Percentiles rank a stretch among this genome's conserved stretches.
These are phyloP conservation scores for Stephanodiscus triporus DNA, from an alignment of 108 stramenopile species.

Conservation along the genomic window DNA sequence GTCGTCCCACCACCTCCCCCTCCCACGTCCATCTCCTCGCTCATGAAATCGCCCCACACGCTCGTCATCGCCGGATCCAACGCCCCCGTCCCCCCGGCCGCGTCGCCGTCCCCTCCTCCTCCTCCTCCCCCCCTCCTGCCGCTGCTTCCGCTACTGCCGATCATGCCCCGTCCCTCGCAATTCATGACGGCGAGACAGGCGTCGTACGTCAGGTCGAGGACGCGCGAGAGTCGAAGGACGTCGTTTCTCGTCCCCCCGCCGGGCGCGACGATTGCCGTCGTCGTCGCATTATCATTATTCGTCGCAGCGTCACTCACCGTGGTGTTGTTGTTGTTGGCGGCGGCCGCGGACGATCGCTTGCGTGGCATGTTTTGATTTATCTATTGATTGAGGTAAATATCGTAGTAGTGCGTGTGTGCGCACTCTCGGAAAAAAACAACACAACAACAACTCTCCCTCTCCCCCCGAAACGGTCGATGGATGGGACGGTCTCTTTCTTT, in stretches of 20 bases:
- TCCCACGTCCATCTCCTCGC: slow-evolving; percentile 61
- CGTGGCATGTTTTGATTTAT: background rate
- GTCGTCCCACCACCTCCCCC: too few species aligned
- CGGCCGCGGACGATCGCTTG: background rate
- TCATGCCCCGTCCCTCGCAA: slow-evolving; percentile 70
- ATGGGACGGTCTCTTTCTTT: too few species aligned
- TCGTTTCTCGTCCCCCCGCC: slow-evolving; percentile 33
- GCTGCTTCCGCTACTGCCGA: slow-evolving; percentile 27
- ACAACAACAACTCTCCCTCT: too few species aligned
- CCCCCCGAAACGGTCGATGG: too few species aligned
- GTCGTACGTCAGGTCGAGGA: slow-evolving; percentile 38
- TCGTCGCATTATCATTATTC: slow-evolving; percentile 9
- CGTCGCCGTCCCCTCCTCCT: slow-evolving; percentile 3
- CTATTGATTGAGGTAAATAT: background rate
- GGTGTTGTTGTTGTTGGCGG: background rate
- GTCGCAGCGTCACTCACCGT: too few species aligned
- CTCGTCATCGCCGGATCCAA: slow-evolving; percentile 55
- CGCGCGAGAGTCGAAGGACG: slow-evolving; percentile 4
- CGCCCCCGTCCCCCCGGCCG: slow-evolving; percentile 17
- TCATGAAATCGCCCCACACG: slow-evolving; percentile 89
- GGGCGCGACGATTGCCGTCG: slow-evolving; percentile 5
- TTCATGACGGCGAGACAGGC: slow-evolving; percentile 76
- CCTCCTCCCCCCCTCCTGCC: slow-evolving; percentile 8
- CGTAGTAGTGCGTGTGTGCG: background rate
- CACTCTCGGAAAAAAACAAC: too few species aligned